phyloP scores from a whole-genome alignment of 1,284 basidiomycete species.

The Trametes polyzona region DNA sequence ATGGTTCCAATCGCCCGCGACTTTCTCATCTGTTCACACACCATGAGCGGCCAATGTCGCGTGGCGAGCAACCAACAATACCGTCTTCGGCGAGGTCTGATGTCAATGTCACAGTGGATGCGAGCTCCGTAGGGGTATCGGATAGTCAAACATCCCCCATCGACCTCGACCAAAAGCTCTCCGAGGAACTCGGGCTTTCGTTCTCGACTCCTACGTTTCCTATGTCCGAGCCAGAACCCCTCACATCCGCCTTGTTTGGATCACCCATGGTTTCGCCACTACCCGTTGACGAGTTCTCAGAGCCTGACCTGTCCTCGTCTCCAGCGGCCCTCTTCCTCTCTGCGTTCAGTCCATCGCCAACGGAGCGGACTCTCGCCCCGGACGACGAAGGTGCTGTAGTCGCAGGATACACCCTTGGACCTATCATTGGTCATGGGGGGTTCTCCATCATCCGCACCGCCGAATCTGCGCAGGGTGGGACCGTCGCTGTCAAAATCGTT shows the following conservation, averaged over 20 bases:
- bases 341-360: constrained; percentile 55
- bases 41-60: background rate
- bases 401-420: constrained; percentile 78
- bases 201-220: constrained; percentile 9
- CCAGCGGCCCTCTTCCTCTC: constrained; percentile 82
- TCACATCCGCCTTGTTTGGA: background rate
- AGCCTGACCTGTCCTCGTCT: constrained; percentile 46
- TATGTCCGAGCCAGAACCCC: constrained; percentile 13
- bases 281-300: constrained; percentile 23
- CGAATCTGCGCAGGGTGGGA: constrained; percentile 64
- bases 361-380: constrained; percentile 30
- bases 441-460: constrained; percentile 88
- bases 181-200: constrained; percentile 10
- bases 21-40: background rate
- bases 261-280: constrained; percentile 16
- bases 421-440: constrained; percentile 81
- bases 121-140: too few species aligned
- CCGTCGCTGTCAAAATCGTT: constrained; percentile 85
- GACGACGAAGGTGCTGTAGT: constrained; percentile 66
- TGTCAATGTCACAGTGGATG: too few species aligned
- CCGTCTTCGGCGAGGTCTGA: too few species aligned
- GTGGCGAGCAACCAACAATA: too few species aligned
- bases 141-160: background rate
- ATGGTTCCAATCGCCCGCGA: constrained; percentile 1
- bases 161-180: constrained; percentile 18